Conservation (phyloP, 331 rosid genomes). For the Malus hybrid region DNA sequence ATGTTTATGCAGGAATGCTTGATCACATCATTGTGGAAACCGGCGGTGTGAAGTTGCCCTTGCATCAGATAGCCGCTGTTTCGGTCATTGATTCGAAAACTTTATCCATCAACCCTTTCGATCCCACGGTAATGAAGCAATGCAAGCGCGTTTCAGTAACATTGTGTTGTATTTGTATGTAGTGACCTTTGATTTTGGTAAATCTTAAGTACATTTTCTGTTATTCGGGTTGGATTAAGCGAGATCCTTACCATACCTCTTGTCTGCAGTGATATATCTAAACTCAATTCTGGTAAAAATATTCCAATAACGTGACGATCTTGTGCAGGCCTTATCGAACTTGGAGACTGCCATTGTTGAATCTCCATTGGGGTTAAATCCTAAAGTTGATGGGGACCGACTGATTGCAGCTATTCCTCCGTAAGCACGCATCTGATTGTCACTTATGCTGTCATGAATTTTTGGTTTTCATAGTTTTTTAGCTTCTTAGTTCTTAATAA, state of each 20-base stretch:
- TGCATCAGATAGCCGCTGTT: slow-evolving; percentile 75
- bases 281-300: no score
- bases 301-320: neutral
- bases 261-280: neutral
- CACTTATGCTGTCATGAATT: neutral
- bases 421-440: slow-evolving; percentile 41
- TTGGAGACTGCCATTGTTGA: slow-evolving; percentile 79
- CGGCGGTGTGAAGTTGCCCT: slow-evolving; percentile 71
- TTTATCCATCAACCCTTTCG: slow-evolving; percentile 80
- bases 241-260: neutral
- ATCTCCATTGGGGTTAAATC: slow-evolving; percentile 82
- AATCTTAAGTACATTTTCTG: neutral
- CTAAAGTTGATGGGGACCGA: slow-evolving; percentile 78
- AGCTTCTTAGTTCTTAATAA: neutral
- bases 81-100: slow-evolving; percentile 81
- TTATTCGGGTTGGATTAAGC: neutral
- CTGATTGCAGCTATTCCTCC: slow-evolving; percentile 90
- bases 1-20: slow-evolving; percentile 70
- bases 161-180: neutral
- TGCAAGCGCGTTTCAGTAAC: neutral
- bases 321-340: slow-evolving; percentile 59
- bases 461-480: neutral
- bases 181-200: no score
- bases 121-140: slow-evolving; percentile 52
- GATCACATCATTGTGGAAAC: slow-evolving; percentile 89